A percentile compares a stretch with the other conserved stretches of the same genome.
Conservation (phyloP, 78 protist species). For the Salpingoeca rosetta region DNA sequence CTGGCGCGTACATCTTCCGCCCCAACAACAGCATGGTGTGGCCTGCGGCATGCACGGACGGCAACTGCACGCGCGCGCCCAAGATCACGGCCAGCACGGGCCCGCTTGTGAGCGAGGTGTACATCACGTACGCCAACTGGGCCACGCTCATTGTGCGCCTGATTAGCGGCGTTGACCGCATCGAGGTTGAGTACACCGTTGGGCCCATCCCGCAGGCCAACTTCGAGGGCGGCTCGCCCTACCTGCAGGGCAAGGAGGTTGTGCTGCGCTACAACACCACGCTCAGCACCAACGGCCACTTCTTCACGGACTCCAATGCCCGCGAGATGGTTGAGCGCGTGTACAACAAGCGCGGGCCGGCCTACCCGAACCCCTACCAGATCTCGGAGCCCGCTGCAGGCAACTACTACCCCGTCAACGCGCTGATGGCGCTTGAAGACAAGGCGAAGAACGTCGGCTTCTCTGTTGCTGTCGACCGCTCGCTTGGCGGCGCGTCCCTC, state of each 20-base stretch:
- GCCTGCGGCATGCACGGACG: background rate
- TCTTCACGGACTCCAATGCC: constrained; percentile 76
- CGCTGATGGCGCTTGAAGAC: constrained; percentile 42
- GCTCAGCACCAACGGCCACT: constrained; percentile 20
- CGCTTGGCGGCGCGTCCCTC: constrained; percentile 35
- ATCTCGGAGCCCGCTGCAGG: constrained; percentile 61
- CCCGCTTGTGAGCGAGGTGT: constrained; percentile 7
- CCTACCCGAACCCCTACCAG: background rate
- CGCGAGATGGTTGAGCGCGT: constrained; percentile 63
- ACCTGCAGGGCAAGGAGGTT: constrained; percentile 53
- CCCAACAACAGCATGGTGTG: constrained; percentile 23
- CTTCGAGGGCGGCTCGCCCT: constrained; percentile 24
- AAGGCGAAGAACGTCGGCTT: background rate
- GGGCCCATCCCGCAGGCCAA: constrained; percentile 44
- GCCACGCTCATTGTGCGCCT: constrained; percentile 35
- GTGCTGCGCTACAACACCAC: constrained; percentile 39
- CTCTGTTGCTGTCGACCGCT: constrained; percentile 46
- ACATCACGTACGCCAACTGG: constrained; percentile 8
- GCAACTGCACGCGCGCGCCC: background rate
- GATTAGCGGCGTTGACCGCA: background rate
- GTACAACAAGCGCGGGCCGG: constrained; percentile 30
- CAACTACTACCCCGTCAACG: constrained; percentile 76
- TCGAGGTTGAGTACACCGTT: constrained; percentile 45
- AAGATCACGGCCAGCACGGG: background rate
- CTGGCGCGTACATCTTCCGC: constrained; percentile 80